Conservation (phyloP, 805 yeast species). For the Wickerhamiella nectarea region DNA sequence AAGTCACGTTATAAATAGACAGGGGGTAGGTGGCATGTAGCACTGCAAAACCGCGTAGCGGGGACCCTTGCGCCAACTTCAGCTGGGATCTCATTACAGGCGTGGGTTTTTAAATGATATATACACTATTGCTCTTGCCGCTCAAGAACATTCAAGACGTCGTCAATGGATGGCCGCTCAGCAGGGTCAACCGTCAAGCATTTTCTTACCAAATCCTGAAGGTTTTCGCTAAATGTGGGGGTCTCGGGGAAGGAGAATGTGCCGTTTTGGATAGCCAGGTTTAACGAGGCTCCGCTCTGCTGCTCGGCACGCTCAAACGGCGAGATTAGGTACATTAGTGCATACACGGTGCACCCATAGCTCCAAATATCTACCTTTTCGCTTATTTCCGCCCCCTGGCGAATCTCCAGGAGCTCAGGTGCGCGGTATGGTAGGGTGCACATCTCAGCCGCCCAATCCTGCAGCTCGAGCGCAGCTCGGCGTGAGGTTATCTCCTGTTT, state of each 20-base stretch:
- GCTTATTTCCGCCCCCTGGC: slow-evolving; percentile 47
- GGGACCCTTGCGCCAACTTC: too few species aligned
- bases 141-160: slow-evolving; percentile 14
- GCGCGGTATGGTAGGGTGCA: slow-evolving; percentile 81
- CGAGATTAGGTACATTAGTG: slow-evolving; percentile 61
- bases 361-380: slow-evolving; percentile 87
- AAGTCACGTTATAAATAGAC: background rate
- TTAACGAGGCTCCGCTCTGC: slow-evolving; percentile 69
- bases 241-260: slow-evolving; percentile 43
- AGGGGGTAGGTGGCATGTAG: background rate
- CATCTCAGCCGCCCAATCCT: slow-evolving; percentile 71
- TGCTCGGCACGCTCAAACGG: slow-evolving; percentile 81
- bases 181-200: slow-evolving; percentile 54
- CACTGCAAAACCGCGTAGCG: background rate
- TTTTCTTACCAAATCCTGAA: slow-evolving; percentile 40
- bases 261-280: slow-evolving; percentile 60
- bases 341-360: slow-evolving; percentile 69
- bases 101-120: too few species aligned
- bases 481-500: slow-evolving; percentile 40
- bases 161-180: slow-evolving; percentile 50
- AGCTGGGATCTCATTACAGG: too few species aligned
- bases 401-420: slow-evolving; percentile 75
- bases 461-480: slow-evolving; percentile 59
- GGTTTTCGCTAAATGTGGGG: slow-evolving; percentile 39
- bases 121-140: background rate